Conservation (phyloP, 129 eudicot genomes). For the Tanacetum coccineum region DNA sequence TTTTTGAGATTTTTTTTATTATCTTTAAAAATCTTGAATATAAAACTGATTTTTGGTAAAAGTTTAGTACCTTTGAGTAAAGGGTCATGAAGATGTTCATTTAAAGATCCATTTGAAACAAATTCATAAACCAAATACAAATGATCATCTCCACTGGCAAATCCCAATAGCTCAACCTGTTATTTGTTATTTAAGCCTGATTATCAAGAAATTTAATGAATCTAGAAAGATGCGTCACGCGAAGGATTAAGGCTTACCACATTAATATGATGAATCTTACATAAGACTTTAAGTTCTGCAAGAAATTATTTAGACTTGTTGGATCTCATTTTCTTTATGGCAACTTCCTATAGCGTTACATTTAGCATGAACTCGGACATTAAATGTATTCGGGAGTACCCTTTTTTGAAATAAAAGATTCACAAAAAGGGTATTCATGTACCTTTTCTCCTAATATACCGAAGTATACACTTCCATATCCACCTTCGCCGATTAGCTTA, state of each 20-base stretch:
- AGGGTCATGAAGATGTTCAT: conserved; percentile 84
- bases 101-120: conserved; percentile 67
- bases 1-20: too few relatives aligned
- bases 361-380: conserved; percentile 9
- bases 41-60: conserved; percentile 5
- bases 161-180: conserved; percentile 83
- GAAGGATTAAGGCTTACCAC: conserved; percentile 49
- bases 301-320: conserved; percentile 74
- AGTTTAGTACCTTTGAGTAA: conserved; percentile 55
- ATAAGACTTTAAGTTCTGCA: conserved; percentile 78
- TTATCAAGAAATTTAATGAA: conserved; percentile 5
- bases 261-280: conserved; percentile 80
- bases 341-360: conserved; percentile 54
- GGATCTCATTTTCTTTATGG: conserved; percentile 84
- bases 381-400: not conserved
- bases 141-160: conserved; percentile 80
- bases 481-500: conserved; percentile 73
- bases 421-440: not conserved
- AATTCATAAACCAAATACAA: conserved; percentile 75
- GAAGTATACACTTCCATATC: conserved; percentile 79
- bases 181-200: not conserved
- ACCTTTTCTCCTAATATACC: conserved; percentile 71
- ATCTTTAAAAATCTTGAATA: not conserved
- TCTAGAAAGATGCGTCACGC: not conserved
- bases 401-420: too few relatives aligned